Evolutionary conservation across 2,329 filamentous ascomycete genomes (phyloP).

Genomic region (Penicillium verrucosum): DNA sequence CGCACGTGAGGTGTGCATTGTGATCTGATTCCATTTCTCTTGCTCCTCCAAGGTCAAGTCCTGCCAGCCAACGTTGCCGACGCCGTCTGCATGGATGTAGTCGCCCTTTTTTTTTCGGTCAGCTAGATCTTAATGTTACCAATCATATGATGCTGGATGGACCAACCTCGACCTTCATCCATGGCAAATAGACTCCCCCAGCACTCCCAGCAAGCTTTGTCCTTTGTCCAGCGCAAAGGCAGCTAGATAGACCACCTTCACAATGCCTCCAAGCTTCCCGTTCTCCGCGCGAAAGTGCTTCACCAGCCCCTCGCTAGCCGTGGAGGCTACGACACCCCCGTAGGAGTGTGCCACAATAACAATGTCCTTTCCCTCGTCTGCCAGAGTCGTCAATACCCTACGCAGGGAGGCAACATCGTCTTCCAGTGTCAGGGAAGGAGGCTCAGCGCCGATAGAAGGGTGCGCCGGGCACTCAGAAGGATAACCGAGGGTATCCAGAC

Average conservation of each 20-base stretch:
- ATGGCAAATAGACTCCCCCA: constrained; percentile 22
- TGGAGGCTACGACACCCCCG: constrained; percentile 31
- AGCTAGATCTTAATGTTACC: background rate
- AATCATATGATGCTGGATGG: background rate
- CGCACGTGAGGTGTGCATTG: constrained; percentile 26
- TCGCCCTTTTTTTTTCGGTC: constrained; percentile 11
- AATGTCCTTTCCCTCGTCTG: constrained; percentile 26
- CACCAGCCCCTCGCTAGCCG: constrained; percentile 29
- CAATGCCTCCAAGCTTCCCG: constrained; percentile 30
- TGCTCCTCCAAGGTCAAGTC: constrained; percentile 28
- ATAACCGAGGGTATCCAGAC: constrained; percentile 35
- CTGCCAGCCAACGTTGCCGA: constrained; percentile 25
- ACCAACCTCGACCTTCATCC: constrained; percentile 24
- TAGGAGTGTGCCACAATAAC: constrained; percentile 36
- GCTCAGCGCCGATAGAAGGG: constrained; percentile 27
- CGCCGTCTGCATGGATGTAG: constrained; percentile 14
- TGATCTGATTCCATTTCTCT: constrained; percentile 19
- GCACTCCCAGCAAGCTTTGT: constrained; percentile 29
- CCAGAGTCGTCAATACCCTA: constrained; percentile 22
- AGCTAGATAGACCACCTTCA: constrained; percentile 32
- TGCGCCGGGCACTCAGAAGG: constrained; percentile 30
- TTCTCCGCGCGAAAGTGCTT: constrained; percentile 20
- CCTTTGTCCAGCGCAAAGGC: constrained; percentile 39
- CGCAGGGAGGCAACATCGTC: constrained; percentile 35
- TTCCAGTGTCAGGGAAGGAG: constrained; percentile 34